phyloP scores from a whole-genome alignment of 2,329 filamentous ascomycete species.

The Cytospora piceicola region DNA sequence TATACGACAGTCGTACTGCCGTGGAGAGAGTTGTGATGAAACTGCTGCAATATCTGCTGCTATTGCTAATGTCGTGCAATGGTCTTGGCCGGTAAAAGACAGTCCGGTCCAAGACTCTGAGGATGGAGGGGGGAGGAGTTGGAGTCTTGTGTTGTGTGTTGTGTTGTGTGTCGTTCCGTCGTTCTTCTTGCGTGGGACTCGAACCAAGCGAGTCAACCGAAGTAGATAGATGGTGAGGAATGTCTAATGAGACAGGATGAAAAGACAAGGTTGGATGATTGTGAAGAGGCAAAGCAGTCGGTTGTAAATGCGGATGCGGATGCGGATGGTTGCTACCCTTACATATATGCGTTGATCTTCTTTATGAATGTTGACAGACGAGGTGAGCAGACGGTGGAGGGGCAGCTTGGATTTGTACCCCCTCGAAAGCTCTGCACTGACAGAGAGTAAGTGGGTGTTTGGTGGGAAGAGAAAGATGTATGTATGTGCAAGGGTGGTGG shows the following conservation, averaged over 20 bases:
- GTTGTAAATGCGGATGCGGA: slow-evolving; percentile 9
- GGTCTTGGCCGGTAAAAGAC: slow-evolving; percentile 16
- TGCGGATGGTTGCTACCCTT: slow-evolving; percentile 10
- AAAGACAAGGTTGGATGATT: slow-evolving; percentile 1
- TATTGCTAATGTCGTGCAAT: slow-evolving; percentile 17
- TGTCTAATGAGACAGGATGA: slow-evolving; percentile 5
- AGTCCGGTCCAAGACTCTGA: slow-evolving; percentile 5
- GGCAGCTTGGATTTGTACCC: slow-evolving; percentile 32
- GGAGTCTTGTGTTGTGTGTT: not conserved
- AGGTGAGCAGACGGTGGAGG: slow-evolving; percentile 28
- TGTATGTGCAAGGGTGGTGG: slow-evolving; percentile 26
- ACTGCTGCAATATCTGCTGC: slow-evolving; percentile 2
- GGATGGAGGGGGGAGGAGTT: not conserved
- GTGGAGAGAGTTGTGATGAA: slow-evolving; percentile 5
- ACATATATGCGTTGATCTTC: slow-evolving; percentile 20
- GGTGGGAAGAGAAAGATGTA: slow-evolving; percentile 25
- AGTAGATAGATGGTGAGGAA: slow-evolving; percentile 2
- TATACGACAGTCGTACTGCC: slow-evolving; percentile 8
- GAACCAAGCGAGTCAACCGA: slow-evolving; percentile 16
- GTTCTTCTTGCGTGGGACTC: not conserved
- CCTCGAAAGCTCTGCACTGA: slow-evolving; percentile 22
- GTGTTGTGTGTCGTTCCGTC: slow-evolving; percentile 5
- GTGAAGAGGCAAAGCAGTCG: not conserved
- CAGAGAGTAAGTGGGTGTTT: slow-evolving; percentile 21
- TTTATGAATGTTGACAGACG: slow-evolving; percentile 26